Conservation (phyloP, 1,284 basidiomycete species). For the Rhodotorula sp. region DNA sequence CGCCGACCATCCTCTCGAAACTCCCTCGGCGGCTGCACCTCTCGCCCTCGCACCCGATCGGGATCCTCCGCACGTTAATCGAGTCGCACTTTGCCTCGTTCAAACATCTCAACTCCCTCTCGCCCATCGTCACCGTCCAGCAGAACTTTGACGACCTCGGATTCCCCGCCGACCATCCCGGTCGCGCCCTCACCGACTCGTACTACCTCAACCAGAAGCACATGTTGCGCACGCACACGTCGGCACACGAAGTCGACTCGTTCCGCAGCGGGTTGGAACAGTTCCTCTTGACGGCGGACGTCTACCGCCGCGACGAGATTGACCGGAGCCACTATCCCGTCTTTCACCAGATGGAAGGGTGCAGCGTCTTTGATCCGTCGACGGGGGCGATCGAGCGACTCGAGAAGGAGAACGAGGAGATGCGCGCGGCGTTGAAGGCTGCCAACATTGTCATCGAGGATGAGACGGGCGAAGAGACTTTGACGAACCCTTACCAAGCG, state of each 20-base stretch:
- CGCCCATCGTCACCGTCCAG: constrained; percentile 82
- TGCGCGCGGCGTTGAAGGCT: constrained; percentile 62
- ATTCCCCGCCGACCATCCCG: constrained; percentile 90
- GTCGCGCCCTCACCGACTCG: constrained; percentile 81
- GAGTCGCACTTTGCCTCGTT: constrained; percentile 77
- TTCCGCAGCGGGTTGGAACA: constrained; percentile 72
- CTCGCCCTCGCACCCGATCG: constrained; percentile 76
- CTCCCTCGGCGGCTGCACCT: constrained; percentile 69
- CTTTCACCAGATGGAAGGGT: constrained; percentile 99
- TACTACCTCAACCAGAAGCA: constrained; percentile 90
- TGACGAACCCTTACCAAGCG: constrained; percentile 76
- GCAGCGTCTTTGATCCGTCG: constrained; percentile 65
- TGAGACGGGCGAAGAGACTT: constrained; percentile 64
- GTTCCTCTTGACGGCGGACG: constrained; percentile 96
- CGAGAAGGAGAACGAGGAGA: constrained; percentile 55
- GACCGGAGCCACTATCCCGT: constrained; percentile 96
- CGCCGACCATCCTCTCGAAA: constrained; percentile 78
- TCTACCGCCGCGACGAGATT: constrained; percentile 97
- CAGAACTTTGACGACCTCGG: constrained; percentile 93
- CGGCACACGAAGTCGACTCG: constrained; percentile 92
- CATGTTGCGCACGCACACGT: constrained; percentile 96
- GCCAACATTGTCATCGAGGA: constrained; percentile 85
- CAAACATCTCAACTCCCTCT: constrained; percentile 59
- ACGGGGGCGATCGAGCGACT: constrained; percentile 41
- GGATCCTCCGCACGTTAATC: constrained; percentile 78